These are phyloP conservation scores for Fraxinus baroniana DNA, from an alignment of 305 asterid species.

Conservation along the genomic window DNA sequence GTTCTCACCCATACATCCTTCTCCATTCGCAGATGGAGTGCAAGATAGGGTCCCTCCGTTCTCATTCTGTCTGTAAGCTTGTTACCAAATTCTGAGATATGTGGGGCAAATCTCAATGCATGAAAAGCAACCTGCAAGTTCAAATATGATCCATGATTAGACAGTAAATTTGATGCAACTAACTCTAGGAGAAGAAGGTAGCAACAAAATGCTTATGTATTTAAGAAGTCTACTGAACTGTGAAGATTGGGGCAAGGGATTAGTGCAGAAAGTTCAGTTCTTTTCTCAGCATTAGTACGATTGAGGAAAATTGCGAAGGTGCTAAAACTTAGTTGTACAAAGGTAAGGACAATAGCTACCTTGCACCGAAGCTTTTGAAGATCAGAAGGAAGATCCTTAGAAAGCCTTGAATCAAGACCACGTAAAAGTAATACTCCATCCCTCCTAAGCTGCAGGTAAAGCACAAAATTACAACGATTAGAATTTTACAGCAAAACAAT, in stretches of 20 bases:
- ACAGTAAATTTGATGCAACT: not conserved
- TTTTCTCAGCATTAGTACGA: not conserved
- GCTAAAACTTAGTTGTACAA: not conserved
- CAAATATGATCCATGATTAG: slow-evolving; percentile 2
- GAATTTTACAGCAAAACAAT: not conserved
- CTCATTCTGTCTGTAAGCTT: slow-evolving; percentile 71
- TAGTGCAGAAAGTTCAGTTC: not conserved
- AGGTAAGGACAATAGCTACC: slow-evolving; percentile 32
- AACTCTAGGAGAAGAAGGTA: not conserved
- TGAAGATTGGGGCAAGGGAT: not conserved
- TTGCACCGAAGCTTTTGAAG: slow-evolving; percentile 53
- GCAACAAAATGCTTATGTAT: not conserved
- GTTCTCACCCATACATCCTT: slow-evolving; percentile 97
- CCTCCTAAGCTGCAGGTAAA: slow-evolving; percentile 63
- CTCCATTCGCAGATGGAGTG: slow-evolving; percentile 92
- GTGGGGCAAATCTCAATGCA: slow-evolving; percentile 73
- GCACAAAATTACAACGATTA: slow-evolving; percentile 1
- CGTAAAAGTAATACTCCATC: slow-evolving; percentile 82
- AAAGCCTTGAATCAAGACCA: slow-evolving; percentile 81
- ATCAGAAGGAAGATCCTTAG: slow-evolving; percentile 59
- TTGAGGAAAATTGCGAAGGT: not conserved
- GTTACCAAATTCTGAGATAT: slow-evolving; percentile 60
- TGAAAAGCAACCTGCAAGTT: slow-evolving; percentile 76
- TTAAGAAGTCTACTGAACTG: not conserved
- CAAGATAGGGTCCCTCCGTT: slow-evolving; percentile 81